phyloP scores from a whole-genome alignment of 2,329 filamentous ascomycete species.

The Westerdykella aurantiaca region DNA sequence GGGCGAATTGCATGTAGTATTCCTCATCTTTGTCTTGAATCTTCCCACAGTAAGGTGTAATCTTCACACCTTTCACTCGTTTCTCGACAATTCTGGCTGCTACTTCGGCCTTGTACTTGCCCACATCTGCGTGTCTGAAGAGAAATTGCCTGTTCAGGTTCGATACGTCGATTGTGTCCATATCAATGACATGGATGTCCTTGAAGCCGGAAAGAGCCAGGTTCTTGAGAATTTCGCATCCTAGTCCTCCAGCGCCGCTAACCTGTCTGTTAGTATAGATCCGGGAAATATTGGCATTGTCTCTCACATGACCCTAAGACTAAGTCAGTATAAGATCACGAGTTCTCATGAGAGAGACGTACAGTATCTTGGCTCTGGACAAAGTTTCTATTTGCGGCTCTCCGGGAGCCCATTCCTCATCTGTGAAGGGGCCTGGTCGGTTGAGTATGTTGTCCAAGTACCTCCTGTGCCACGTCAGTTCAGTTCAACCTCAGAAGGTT shows the following conservation, averaged over 20 bases:
- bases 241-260: slow-evolving; percentile 87
- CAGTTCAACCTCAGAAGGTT: not conserved
- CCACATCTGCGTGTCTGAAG: slow-evolving; percentile 86
- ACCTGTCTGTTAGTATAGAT: slow-evolving; percentile 38
- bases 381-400: slow-evolving; percentile 43
- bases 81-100: slow-evolving; percentile 87
- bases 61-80: slow-evolving; percentile 82
- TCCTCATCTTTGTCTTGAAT: slow-evolving; percentile 96
- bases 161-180: slow-evolving; percentile 98
- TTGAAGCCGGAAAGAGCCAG: slow-evolving; percentile 92
- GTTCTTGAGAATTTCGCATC: slow-evolving; percentile 96
- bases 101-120: slow-evolving; percentile 87
- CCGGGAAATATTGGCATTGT: slow-evolving; percentile 7
- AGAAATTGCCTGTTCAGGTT: slow-evolving; percentile 97
- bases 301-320: slow-evolving; percentile 35
- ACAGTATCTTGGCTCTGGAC: slow-evolving; percentile 54
- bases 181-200: slow-evolving; percentile 97
- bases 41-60: slow-evolving; percentile 87
- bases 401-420: slow-evolving; percentile 52
- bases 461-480: slow-evolving; percentile 53
- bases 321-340: slow-evolving; percentile 13
- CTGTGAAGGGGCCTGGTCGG: slow-evolving; percentile 73
- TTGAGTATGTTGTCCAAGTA: slow-evolving; percentile 77
- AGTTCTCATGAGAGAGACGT: slow-evolving; percentile 30
- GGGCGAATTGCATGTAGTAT: slow-evolving; percentile 95